Evolutionary conservation across 2,329 filamentous ascomycete species (phyloP).

Genomic region (Triangularia verruculosa): DNA sequence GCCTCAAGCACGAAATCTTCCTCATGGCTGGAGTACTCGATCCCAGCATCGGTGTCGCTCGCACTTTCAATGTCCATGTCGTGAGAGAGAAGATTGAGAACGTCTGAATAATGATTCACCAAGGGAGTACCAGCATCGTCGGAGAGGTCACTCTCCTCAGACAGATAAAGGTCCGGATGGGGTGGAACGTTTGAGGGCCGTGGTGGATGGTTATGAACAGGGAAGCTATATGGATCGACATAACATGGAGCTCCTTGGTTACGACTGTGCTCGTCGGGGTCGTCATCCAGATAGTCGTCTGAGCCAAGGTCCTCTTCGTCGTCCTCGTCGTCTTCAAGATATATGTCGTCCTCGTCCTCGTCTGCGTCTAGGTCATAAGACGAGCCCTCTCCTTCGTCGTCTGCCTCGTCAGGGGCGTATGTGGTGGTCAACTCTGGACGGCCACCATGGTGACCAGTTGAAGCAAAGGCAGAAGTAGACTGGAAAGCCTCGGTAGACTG

Average conservation of each 20-base stretch:
- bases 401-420: constrained; percentile 5
- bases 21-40: not conserved
- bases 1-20: not conserved
- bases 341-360: constrained; percentile 9
- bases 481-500: constrained; percentile 1
- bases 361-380: constrained; percentile 8
- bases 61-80: constrained; percentile 26
- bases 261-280: constrained; percentile 1
- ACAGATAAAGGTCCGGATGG: constrained; percentile 8
- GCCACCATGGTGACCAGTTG: constrained; percentile 9
- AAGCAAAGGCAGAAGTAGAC: not conserved
- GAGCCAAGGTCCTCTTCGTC: not conserved
- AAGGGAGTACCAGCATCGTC: constrained; percentile 25
- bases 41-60: not conserved
- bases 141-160: constrained; percentile 26
- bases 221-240: not conserved
- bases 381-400: constrained; percentile 10
- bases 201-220: constrained; percentile 7
- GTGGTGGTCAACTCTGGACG: constrained; percentile 6
- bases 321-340: not conserved
- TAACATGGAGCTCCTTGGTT: constrained; percentile 1
- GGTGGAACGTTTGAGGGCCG: constrained; percentile 6
- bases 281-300: not conserved
- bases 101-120: constrained; percentile 21
- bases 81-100: constrained; percentile 23